phyloP scores from a whole-genome alignment of 2,329 filamentous ascomycete genomes.

The Aspergillus novofumigatus region DNA sequence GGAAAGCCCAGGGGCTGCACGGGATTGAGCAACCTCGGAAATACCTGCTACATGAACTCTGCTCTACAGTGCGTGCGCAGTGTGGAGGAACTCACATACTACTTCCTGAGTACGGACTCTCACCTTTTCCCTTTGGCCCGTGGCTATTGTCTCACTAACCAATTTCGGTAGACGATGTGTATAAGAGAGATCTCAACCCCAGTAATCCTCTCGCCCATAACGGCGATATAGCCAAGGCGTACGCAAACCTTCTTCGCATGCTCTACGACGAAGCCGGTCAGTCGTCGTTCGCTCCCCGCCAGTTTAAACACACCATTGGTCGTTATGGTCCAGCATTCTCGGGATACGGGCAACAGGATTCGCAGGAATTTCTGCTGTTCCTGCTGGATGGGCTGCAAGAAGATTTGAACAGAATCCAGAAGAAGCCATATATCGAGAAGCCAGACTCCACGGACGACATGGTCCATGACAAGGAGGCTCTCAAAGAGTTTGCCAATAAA shows the following conservation, averaged over 20 bases:
- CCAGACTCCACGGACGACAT: conserved; percentile 97
- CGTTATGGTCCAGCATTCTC: conserved; percentile 80
- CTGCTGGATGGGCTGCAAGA: conserved; percentile 92
- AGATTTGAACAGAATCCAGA: conserved; percentile 86
- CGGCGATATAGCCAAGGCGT: conserved; percentile 81
- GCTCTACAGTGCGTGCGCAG: conserved; percentile 91
- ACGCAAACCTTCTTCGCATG: conserved; percentile 68
- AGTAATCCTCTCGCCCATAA: conserved; percentile 81
- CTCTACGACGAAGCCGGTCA: conserved; percentile 69
- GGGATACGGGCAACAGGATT: conserved; percentile 94
- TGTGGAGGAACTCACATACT: conserved; percentile 88
- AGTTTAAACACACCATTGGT: conserved; percentile 80
- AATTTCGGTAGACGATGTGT: conserved; percentile 52
- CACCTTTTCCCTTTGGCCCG: background rate
- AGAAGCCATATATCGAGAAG: conserved; percentile 97
- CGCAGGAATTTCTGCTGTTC: conserved; percentile 94
- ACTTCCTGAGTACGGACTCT: conserved; percentile 61
- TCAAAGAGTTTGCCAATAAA: conserved; percentile 77
- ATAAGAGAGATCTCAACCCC: conserved; percentile 76
- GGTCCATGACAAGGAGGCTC: conserved; percentile 74
- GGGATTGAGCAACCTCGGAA: conserved; percentile 85
- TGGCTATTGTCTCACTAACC: conserved; percentile 4
- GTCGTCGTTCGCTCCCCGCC: conserved; percentile 69
- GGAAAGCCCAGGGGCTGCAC: conserved; percentile 71
- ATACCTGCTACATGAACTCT: conserved; percentile 99